Percentiles rank a stretch among this genome's conserved stretches.
phyloP scores from a whole-genome alignment of 345 rosid genomes.

The Corymbia maculata region DNA sequence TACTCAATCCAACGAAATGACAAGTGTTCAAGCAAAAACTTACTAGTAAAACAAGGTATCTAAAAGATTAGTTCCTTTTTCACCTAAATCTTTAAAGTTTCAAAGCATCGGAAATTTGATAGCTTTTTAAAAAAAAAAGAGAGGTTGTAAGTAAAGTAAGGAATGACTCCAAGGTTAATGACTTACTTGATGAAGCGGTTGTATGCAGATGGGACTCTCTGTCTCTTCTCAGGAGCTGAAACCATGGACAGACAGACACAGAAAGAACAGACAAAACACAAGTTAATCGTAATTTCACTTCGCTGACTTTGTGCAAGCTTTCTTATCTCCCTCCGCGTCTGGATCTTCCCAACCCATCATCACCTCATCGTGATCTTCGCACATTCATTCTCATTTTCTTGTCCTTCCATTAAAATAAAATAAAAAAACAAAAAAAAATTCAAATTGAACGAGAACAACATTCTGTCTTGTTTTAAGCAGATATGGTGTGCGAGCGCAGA shows the following conservation, averaged over 20 bases:
- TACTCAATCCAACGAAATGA: background rate
- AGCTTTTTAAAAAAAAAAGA: background rate
- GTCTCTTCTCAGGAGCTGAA: constrained; percentile 99
- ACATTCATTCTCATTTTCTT: background rate
- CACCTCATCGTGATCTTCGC: constrained; percentile 1
- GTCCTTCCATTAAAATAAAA: background rate
- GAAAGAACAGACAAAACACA: constrained; percentile 15
- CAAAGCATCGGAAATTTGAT: background rate
- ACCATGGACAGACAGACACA: constrained; percentile 7
- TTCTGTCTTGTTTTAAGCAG: background rate
- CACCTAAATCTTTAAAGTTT: background rate
- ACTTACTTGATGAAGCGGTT: constrained; percentile 99
- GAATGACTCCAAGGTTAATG: background rate
- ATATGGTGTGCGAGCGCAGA: background rate
- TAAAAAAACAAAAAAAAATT: constrained; percentile 17
- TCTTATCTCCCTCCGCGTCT: background rate
- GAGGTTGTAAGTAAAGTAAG: background rate
- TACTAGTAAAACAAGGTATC: background rate
- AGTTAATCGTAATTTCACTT: constrained; percentile 19
- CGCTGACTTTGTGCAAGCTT: constrained; percentile 22
- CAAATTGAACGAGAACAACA: background rate
- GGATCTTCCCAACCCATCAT: constrained; percentile 23
- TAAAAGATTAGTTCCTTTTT: background rate
- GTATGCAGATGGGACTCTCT: constrained; percentile 99
- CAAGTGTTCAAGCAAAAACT: background rate